A percentile compares a stretch with the other conserved stretches of the same genome.
phyloP scores from a whole-genome alignment of 495 filamentous ascomycete genomes.

The Aspergillus homomorphus region DNA sequence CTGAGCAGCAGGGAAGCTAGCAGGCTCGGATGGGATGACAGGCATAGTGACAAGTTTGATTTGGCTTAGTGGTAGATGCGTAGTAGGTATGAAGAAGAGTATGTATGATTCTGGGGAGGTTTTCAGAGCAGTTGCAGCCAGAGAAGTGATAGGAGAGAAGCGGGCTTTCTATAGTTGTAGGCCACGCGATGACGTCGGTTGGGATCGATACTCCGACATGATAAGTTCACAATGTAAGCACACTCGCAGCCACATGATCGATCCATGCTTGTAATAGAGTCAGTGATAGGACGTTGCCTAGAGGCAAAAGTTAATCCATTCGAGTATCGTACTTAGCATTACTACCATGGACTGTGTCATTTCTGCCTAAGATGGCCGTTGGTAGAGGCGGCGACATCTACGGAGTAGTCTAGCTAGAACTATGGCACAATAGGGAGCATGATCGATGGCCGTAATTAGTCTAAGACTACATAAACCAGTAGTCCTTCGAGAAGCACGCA shows the following conservation, averaged over 20 bases:
- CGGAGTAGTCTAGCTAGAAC: background rate
- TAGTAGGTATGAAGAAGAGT: background rate
- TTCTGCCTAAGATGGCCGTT: background rate
- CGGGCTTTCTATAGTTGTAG: constrained; percentile 6
- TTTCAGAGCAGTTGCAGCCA: background rate
- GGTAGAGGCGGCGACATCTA: background rate
- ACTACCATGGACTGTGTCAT: background rate
- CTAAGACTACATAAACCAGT: no score
- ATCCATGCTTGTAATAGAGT: background rate
- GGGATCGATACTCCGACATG: background rate
- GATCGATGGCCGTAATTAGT: no score
- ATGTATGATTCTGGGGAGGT: background rate
- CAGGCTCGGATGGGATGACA: constrained; percentile 32
- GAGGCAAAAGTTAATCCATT: background rate
- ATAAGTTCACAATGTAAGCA: background rate
- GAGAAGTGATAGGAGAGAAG: background rate
- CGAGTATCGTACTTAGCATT: background rate
- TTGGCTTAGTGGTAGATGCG: background rate
- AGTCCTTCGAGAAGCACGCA: no score
- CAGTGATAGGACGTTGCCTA: background rate
- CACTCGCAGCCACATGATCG: background rate
- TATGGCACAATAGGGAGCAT: background rate
- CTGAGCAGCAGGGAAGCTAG: constrained; percentile 23
- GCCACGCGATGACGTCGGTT: constrained; percentile 9
- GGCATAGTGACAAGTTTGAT: constrained; percentile 24